Evolutionary conservation across 148 eudicot genomes (phyloP).

Genomic region (Rhododendron vialii): DNA sequence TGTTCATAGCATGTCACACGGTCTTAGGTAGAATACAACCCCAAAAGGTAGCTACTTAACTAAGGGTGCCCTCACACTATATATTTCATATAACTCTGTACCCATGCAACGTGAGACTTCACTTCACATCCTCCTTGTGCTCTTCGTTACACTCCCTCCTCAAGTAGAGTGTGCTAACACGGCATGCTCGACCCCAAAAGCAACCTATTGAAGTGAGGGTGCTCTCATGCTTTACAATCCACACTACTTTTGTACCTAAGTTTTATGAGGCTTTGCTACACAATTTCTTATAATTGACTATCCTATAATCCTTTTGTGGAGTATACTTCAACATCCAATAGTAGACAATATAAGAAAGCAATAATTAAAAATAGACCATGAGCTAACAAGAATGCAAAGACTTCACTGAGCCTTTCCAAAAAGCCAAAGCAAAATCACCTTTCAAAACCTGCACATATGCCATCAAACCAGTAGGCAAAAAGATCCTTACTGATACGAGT

Average conservation of each 20-base stretch:
- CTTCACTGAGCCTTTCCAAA: background rate
- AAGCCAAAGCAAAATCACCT: conserved; percentile 40
- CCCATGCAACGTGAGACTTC: background rate
- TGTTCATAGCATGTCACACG: background rate
- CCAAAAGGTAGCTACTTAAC: background rate
- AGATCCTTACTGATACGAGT: conserved; percentile 55
- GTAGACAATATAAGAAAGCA: background rate
- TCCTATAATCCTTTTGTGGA: background rate
- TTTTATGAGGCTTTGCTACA: background rate
- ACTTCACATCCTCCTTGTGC: background rate
- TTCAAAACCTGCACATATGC: conserved; percentile 67
- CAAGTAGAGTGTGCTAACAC: background rate
- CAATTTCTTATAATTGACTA: background rate
- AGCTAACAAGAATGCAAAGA: background rate
- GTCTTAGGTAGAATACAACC: background rate
- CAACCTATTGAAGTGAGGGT: background rate
- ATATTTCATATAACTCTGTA: background rate
- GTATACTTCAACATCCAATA: background rate
- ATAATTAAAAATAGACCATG: background rate
- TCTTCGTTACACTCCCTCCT: background rate
- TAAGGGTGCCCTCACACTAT: background rate
- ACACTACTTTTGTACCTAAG: background rate
- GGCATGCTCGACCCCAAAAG: background rate
- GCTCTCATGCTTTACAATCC: background rate
- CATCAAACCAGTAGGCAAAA: conserved; percentile 72